phyloP scores from a whole-genome alignment of 2,329 filamentous ascomycete species.

The Aspergillus flavus region DNA sequence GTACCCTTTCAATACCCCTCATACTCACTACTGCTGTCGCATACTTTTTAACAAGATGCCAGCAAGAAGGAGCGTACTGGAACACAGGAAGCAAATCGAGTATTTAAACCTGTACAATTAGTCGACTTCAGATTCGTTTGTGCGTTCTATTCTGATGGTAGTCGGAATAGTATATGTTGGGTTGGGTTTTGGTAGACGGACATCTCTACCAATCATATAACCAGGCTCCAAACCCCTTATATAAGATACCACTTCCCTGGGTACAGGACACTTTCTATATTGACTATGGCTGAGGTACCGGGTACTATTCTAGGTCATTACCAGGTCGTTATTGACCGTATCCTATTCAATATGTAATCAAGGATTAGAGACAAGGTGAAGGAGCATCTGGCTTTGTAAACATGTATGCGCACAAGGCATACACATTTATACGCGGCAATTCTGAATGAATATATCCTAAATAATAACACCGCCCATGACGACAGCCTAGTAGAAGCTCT shows the following conservation, averaged over 20 bases:
- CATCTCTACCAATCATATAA: not conserved
- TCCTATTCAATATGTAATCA: not conserved
- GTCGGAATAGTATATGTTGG: not conserved
- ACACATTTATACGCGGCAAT: not conserved
- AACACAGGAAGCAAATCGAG: conserved; percentile 1
- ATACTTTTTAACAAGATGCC: not conserved
- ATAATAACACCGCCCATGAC: not conserved
- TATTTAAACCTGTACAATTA: not conserved
- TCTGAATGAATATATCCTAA: not conserved
- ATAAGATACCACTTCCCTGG: not conserved
- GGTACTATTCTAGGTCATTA: not conserved
- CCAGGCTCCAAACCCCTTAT: not conserved
- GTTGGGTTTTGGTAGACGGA: not conserved
- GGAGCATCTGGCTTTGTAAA: not conserved
- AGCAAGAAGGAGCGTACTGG: not conserved
- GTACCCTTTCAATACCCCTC: conserved; percentile 5
- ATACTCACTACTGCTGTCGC: conserved; percentile 1
- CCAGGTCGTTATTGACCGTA: not conserved
- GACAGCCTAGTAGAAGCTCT: conserved; percentile 82
- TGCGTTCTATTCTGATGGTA: not conserved
- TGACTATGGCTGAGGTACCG: not conserved
- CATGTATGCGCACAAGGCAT: not conserved
- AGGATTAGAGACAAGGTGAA: not conserved
- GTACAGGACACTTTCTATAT: not conserved
- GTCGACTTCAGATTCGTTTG: not conserved